These are phyloP conservation scores for Boletus putidus DNA, from an alignment of 1,284 basidiomycete species.

Conservation along the genomic window DNA sequence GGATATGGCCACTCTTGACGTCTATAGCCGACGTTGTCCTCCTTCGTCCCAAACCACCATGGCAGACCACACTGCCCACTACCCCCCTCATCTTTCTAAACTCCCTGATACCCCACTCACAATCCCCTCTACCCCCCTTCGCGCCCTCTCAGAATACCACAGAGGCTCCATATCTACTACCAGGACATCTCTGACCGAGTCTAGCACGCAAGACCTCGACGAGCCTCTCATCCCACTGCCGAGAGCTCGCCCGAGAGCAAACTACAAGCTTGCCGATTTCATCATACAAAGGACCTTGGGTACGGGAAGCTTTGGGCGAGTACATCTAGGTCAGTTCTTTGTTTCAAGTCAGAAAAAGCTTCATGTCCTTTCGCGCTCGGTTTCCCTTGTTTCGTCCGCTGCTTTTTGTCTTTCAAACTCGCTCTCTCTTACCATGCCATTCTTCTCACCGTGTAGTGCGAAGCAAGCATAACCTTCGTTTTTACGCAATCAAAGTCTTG, in stretches of 20 bases:
- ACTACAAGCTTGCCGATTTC: constrained; percentile 71
- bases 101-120: constrained; percentile 9
- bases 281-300: constrained; percentile 80
- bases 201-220: constrained; percentile 46
- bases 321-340: constrained; percentile 75
- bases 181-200: constrained; percentile 56
- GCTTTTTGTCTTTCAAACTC: background rate
- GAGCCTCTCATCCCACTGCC: constrained; percentile 31
- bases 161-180: constrained; percentile 64
- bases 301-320: constrained; percentile 93
- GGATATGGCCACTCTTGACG: constrained; percentile 6
- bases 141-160: constrained; percentile 39
- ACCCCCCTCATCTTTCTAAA: constrained; percentile 5
- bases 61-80: constrained; percentile 18
- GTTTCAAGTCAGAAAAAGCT: background rate
- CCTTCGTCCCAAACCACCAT: constrained; percentile 22
- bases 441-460: constrained; percentile 54
- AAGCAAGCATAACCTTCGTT: constrained; percentile 89
- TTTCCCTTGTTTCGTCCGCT: background rate
- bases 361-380: background rate
- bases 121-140: constrained; percentile 15
- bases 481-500: constrained; percentile 94
- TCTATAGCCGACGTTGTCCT: constrained; percentile 6
- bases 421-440: background rate
- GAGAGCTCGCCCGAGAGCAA: constrained; percentile 54